Percentiles rank a stretch among this genome's conserved stretches.
These are phyloP conservation scores for Fragaria vesca DNA, from an alignment of 306 rosid species.

Conservation along the genomic window DNA sequence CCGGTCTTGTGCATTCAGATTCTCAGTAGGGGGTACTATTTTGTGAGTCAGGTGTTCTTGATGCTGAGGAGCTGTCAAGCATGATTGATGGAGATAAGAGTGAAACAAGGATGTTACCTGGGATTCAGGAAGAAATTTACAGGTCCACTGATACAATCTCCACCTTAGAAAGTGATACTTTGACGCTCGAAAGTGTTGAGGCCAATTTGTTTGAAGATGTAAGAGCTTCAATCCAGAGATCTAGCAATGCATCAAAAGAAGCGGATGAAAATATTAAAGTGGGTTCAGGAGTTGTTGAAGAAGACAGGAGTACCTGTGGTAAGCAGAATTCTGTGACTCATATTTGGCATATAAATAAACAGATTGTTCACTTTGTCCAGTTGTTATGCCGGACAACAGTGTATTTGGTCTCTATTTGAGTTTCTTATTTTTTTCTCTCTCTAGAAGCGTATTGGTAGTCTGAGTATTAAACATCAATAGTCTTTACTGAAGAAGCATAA, in stretches of 20 bases:
- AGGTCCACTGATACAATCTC: conserved; percentile 75
- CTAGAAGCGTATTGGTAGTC: not conserved
- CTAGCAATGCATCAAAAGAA: conserved; percentile 34
- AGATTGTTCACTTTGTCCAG: not conserved
- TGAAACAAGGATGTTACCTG: conserved; percentile 45
- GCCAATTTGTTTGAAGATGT: conserved; percentile 74
- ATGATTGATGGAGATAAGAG: conserved; percentile 75
- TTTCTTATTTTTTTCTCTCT: not conserved
- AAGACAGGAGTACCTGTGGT: conserved; percentile 37
- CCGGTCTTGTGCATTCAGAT: not conserved
- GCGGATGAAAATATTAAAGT: conserved; percentile 33
- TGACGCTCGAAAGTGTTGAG: conserved; percentile 62
- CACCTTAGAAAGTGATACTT: conserved; percentile 67
- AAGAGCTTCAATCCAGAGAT: conserved; percentile 96
- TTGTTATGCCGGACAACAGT: not conserved
- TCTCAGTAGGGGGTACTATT: conserved; percentile 14
- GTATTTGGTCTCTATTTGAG: not conserved
- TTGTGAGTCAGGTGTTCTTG: conserved; percentile 74
- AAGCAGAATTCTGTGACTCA: conserved; percentile 25
- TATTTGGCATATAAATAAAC: conserved; percentile 4
- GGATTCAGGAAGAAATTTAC: conserved; percentile 67
- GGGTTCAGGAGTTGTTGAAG: conserved; percentile 17
- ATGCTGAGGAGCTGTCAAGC: conserved; percentile 76
- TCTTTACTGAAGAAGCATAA: not conserved
- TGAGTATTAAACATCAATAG: not conserved